These are phyloP conservation scores for Viridothelium virens DNA, from an alignment of 495 filamentous ascomycete species.

Conservation along the genomic window DNA sequence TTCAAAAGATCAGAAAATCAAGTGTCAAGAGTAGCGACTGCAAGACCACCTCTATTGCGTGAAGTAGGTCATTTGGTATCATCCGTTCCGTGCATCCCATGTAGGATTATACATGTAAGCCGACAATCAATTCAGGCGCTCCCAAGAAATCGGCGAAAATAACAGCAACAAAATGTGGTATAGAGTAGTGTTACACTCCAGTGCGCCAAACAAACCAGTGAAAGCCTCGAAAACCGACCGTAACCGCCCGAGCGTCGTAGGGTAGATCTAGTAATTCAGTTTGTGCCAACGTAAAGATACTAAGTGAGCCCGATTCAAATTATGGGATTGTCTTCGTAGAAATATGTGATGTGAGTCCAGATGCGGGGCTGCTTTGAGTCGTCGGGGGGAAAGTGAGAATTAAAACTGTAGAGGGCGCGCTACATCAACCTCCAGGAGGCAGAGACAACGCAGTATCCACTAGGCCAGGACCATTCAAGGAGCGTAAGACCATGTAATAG, in stretches of 20 bases:
- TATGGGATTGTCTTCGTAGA: not conserved
- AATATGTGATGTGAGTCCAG: not conserved
- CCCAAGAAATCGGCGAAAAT: not conserved
- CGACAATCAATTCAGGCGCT: not conserved
- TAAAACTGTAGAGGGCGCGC: not conserved
- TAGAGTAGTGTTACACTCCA: slow-evolving; percentile 8
- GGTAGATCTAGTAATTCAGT: slow-evolving; percentile 9
- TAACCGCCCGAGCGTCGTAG: not conserved
- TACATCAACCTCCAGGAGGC: not conserved
- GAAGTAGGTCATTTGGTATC: not conserved
- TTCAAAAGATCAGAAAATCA: not conserved
- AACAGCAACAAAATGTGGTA: not conserved
- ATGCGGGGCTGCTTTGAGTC: not conserved
- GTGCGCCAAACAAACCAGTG: not conserved
- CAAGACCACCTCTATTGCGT: not conserved
- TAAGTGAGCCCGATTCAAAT: not conserved
- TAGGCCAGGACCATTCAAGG: not conserved
- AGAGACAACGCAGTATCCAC: not conserved
- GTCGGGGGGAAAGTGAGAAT: not conserved
- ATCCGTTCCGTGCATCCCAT: slow-evolving; percentile 6
- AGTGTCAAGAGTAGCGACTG: not conserved
- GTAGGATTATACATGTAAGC: slow-evolving; percentile 3
- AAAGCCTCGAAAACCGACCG: not conserved
- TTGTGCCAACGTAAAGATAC: not conserved
- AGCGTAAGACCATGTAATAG: slow-evolving; percentile 3